Percentiles rank a stretch among this genome's conserved stretches.
Evolutionary conservation across 805 yeast genomes (phyloP).

Genomic region (Candida dajiaensis): DNA sequence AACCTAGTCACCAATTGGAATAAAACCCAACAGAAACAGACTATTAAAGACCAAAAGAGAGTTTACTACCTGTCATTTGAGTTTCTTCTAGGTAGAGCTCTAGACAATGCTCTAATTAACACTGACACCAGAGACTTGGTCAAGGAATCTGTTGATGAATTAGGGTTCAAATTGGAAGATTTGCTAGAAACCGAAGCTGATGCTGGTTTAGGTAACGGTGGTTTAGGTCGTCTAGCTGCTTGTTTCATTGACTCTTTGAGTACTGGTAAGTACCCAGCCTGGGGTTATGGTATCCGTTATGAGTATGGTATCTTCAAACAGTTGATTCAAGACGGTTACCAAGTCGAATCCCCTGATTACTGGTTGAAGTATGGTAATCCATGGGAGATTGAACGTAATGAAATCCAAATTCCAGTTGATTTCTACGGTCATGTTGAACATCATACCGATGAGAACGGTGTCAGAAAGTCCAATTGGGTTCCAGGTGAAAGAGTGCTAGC

Average conservation of each 20-base stretch:
- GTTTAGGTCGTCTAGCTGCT: constrained; percentile 90
- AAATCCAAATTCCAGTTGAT: constrained; percentile 84
- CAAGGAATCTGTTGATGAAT: constrained; percentile 49
- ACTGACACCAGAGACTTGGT: constrained; percentile 61
- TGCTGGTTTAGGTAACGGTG: constrained; percentile 94
- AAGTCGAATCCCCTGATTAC: constrained; percentile 91
- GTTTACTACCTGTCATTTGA: constrained; percentile 84
- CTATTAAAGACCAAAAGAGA: constrained; percentile 76
- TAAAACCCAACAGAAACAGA: constrained; percentile 85
- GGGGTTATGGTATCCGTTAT: constrained; percentile 95
- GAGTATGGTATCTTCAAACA: constrained; percentile 93
- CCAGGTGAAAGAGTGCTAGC: constrained; percentile 91
- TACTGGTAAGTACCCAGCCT: constrained; percentile 82
- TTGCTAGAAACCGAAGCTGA: constrained; percentile 83
- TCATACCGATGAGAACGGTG: constrained; percentile 40
- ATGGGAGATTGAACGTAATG: constrained; percentile 87
- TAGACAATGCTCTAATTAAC: constrained; percentile 90
- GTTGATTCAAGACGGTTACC: constrained; percentile 85
- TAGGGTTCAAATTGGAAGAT: constrained; percentile 88
- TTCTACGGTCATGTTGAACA: constrained; percentile 69
- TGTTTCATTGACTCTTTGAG: constrained; percentile 88
- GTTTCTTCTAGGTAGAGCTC: constrained; percentile 90
- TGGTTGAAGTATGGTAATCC: constrained; percentile 89
- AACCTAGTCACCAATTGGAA: constrained; percentile 84
- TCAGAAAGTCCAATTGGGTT: constrained; percentile 64